A percentile compares a stretch with the other conserved stretches of the same genome.
These are phyloP conservation scores for Epichloe uncinata DNA, from an alignment of 2,329 filamentous ascomycete genomes.

Conservation along the genomic window DNA sequence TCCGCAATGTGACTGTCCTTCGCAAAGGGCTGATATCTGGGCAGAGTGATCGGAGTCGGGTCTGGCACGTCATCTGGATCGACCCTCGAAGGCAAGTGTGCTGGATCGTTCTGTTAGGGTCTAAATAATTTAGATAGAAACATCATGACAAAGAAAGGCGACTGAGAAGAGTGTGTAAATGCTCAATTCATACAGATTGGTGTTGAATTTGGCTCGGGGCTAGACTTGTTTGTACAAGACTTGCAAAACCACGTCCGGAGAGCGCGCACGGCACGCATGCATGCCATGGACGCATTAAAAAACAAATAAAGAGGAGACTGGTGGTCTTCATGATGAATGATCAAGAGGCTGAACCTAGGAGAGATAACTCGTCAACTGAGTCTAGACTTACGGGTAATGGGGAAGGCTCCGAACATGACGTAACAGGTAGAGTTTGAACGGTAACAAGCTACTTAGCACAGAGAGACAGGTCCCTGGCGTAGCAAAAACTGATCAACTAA, in stretches of 20 bases:
- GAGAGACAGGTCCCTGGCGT: neutral
- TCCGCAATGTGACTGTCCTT: slow-evolving; percentile 18
- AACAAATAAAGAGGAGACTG: neutral
- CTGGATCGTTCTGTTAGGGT: slow-evolving; percentile 11
- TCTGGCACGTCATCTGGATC: slow-evolving; percentile 40
- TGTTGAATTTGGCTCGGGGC: neutral
- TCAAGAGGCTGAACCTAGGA: neutral
- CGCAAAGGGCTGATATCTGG: slow-evolving; percentile 28
- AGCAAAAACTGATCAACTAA: neutral
- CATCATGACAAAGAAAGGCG: neutral
- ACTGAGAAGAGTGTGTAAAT: neutral
- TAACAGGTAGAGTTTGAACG: neutral
- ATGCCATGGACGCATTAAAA: neutral
- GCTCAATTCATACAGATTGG: neutral
- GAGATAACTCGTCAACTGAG: neutral
- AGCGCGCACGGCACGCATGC: neutral
- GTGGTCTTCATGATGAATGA: neutral
- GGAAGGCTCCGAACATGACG: slow-evolving; percentile 31
- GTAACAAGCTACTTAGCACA: neutral
- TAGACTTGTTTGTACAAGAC: neutral
- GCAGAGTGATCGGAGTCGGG: slow-evolving; percentile 41
- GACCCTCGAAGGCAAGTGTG: slow-evolving; percentile 19
- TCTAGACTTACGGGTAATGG: slow-evolving; percentile 24
- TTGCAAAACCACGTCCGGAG: neutral
- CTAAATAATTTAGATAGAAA: neutral